Evolutionary conservation across 306 rosid genomes (phyloP).

Genomic region (Mucuna pruriens): DNA sequence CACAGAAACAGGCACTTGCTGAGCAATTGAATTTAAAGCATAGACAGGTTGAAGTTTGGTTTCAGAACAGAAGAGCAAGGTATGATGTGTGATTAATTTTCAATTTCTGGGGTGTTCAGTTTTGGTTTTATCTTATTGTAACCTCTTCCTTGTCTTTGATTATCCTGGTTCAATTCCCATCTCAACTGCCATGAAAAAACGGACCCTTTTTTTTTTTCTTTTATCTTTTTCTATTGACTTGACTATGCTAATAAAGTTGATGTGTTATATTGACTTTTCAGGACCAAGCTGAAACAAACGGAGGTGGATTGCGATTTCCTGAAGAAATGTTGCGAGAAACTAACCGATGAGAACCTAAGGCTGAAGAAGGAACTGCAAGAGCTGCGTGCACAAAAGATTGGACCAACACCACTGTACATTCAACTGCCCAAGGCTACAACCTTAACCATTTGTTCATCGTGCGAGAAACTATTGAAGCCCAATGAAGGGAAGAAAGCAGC

Average conservation of each 20-base stretch:
- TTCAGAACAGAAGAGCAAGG: constrained; percentile 94
- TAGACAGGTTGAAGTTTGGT: constrained; percentile 91
- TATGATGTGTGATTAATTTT: constrained; percentile 14
- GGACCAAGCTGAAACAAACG: constrained; percentile 88
- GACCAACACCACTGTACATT: constrained; percentile 34
- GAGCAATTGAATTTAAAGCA: constrained; percentile 65
- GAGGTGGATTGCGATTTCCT: constrained; percentile 63
- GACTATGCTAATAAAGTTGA: neutral
- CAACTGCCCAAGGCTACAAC: constrained; percentile 48
- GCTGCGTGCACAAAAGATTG: constrained; percentile 58
- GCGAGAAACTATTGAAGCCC: constrained; percentile 40
- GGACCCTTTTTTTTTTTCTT: neutral
- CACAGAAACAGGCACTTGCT: constrained; percentile 71
- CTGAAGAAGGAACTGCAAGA: constrained; percentile 75
- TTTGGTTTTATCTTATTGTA: constrained; percentile 9
- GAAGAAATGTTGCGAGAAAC: constrained; percentile 68
- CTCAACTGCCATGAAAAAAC: neutral
- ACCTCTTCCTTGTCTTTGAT: neutral
- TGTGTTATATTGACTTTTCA: constrained; percentile 23
- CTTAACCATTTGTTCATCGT: constrained; percentile 50
- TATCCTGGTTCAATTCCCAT: neutral
- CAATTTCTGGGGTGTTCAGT: neutral
- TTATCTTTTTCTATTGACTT: neutral
- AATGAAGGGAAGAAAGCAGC: constrained; percentile 28
- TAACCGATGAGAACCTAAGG: constrained; percentile 62